Conservation (phyloP, 1,284 basidiomycete genomes). For the Limonomyces culmigenus region DNA sequence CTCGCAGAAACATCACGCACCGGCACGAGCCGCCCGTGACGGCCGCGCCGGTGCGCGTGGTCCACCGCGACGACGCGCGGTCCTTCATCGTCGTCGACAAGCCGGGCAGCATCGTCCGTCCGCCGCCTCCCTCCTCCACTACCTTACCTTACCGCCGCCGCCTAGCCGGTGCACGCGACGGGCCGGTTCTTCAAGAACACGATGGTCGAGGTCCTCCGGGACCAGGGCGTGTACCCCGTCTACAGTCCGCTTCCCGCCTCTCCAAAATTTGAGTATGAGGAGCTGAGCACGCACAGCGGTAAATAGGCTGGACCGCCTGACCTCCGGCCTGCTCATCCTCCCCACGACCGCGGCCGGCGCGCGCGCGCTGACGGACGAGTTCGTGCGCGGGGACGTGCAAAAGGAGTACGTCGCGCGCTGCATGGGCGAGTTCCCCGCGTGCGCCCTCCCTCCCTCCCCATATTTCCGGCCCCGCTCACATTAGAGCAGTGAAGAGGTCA, state of each 20-base stretch:
- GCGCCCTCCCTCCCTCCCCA: constrained; percentile 14
- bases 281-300: constrained; percentile 42
- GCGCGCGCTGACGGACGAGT: constrained; percentile 62
- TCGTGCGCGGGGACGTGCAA: constrained; percentile 61
- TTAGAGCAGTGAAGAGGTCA: constrained; percentile 46
- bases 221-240: constrained; percentile 70
- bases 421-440: constrained; percentile 72
- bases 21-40: constrained; percentile 94
- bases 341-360: constrained; percentile 66
- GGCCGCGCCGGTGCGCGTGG: constrained; percentile 68
- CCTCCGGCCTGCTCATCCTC: constrained; percentile 93
- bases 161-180: constrained; percentile 77
- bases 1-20: constrained; percentile 75
- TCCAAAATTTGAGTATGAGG: neutral
- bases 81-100: constrained; percentile 89
- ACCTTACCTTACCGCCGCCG: constrained; percentile 3
- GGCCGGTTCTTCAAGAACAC: constrained; percentile 83
- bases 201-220: constrained; percentile 73
- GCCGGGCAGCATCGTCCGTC: constrained; percentile 79
- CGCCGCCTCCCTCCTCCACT: constrained; percentile 8
- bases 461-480: neutral
- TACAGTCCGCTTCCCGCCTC: constrained; percentile 64
- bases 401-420: constrained; percentile 90
- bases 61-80: constrained; percentile 62
- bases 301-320: constrained; percentile 88